Conservation (phyloP, 805 yeast species). For the Candida corydali region DNA sequence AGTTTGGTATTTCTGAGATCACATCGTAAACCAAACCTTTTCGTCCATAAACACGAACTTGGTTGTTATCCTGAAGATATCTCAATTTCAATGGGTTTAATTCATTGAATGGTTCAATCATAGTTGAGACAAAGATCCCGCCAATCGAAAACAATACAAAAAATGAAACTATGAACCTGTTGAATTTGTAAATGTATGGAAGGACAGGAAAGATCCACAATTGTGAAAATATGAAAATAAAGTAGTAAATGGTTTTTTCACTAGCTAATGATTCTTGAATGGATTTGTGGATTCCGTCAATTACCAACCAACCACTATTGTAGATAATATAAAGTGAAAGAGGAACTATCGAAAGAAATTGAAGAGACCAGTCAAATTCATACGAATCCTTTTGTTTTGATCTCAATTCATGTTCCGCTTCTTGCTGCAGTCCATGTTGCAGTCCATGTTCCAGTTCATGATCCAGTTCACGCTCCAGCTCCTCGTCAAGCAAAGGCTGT, state of each 20-base stretch:
- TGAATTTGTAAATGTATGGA: conserved; percentile 69
- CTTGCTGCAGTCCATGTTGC: too few species aligned
- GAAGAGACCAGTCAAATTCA: conserved; percentile 74
- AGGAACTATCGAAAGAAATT: conserved; percentile 68
- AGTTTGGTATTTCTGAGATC: conserved; percentile 61
- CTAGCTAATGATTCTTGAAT: conserved; percentile 58
- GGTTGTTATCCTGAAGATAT: conserved; percentile 59
- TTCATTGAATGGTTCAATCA: conserved; percentile 55
- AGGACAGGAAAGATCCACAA: conserved; percentile 46
- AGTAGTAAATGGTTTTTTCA: conserved; percentile 30
- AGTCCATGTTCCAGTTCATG: too few species aligned
- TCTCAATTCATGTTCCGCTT: too few species aligned
- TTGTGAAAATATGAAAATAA: conserved; percentile 25
- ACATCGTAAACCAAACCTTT: conserved; percentile 43
- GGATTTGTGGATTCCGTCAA: conserved; percentile 68
- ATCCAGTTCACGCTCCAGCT: too few species aligned
- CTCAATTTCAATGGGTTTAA: conserved; percentile 67
- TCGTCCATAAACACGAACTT: conserved; percentile 52
- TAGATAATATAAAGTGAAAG: conserved; percentile 51
- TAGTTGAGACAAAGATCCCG: conserved; percentile 35
- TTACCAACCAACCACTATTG: conserved; percentile 49
- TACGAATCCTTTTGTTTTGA: neutral
- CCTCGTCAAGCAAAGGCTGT: conserved; percentile 5
- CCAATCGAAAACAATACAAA: conserved; percentile 34
- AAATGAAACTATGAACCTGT: conserved; percentile 43